phyloP scores from a whole-genome alignment of 78 protist genomes.

The Bigelowiella natans region DNA sequence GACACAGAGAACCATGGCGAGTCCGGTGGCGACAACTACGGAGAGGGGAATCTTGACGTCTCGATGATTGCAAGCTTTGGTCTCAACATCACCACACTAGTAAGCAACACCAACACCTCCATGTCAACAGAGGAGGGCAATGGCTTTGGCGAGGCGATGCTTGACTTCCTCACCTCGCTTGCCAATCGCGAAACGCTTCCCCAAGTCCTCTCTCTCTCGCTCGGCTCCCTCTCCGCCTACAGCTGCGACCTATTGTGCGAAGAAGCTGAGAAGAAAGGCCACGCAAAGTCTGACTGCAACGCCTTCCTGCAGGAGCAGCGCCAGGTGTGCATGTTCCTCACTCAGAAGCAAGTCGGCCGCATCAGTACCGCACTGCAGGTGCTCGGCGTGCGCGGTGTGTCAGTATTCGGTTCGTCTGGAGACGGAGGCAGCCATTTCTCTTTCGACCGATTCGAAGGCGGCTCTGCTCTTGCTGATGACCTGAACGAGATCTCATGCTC shows the following conservation, averaged over 20 bases:
- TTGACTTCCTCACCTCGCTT: background rate
- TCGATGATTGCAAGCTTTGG: background rate
- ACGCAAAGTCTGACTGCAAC: too few relatives aligned
- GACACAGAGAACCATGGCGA: background rate
- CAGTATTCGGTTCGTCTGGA: background rate
- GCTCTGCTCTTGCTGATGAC: background rate
- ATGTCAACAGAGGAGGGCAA: background rate
- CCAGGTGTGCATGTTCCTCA: too few relatives aligned
- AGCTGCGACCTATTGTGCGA: too few relatives aligned
- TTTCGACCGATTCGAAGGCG: background rate
- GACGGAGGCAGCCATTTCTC: conserved; percentile 3
- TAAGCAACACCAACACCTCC: conserved; percentile 1
- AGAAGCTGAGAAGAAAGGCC: too few relatives aligned
- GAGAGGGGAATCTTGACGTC: background rate
- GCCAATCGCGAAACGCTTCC: too few relatives aligned
- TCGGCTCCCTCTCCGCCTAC: background rate
- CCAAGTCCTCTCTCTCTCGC: background rate
- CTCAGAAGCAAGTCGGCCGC: too few relatives aligned
- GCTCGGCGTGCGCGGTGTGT: background rate
- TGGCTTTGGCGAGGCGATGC: background rate
- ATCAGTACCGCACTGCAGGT: too few relatives aligned
- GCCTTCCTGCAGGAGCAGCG: too few relatives aligned
- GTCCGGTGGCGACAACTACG: background rate
- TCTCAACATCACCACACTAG: background rate
- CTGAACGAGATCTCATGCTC: background rate